These are phyloP conservation scores for Phyllosticta capitalensis DNA, from an alignment of 2,329 filamentous ascomycete species.

Conservation along the genomic window DNA sequence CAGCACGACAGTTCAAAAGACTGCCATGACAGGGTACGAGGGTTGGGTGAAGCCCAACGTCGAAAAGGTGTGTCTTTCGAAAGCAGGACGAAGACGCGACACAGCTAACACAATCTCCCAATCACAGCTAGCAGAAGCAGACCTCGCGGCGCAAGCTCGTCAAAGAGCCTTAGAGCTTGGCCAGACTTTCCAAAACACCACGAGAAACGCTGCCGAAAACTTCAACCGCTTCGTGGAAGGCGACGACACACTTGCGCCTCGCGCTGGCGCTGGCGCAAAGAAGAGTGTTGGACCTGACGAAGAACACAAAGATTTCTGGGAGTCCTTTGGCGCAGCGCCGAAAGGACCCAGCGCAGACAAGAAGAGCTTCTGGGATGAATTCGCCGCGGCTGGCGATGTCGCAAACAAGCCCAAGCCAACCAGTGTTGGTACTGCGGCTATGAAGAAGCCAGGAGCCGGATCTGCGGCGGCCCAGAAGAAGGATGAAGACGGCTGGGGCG, in stretches of 20 bases:
- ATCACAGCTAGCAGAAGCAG: constrained; percentile 60
- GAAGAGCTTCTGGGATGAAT: constrained; percentile 47
- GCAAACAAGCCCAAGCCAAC: constrained; percentile 32
- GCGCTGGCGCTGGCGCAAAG: constrained; percentile 13
- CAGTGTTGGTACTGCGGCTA: constrained; percentile 54
- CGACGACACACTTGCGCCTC: constrained; percentile 27
- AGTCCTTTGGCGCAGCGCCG: constrained; percentile 68
- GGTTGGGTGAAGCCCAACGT: constrained; percentile 89
- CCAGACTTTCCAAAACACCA: constrained; percentile 55
- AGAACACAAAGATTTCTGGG: constrained; percentile 81
- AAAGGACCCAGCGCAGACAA: constrained; percentile 37
- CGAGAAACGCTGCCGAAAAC: constrained; percentile 65
- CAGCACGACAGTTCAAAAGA: constrained; percentile 75
- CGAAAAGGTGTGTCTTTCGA: constrained; percentile 58
- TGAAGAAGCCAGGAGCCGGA: constrained; percentile 40
- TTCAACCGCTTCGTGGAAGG: constrained; percentile 87
- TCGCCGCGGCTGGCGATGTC: constrained; percentile 23
- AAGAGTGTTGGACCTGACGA: neutral
- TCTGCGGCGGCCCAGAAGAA: constrained; percentile 28
- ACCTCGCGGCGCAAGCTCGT: constrained; percentile 50
- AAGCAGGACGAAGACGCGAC: neutral
- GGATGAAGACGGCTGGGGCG: constrained; percentile 50
- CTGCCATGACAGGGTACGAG: constrained; percentile 84
- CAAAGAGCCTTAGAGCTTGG: constrained; percentile 43
- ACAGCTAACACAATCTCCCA: neutral